Base-by-base conservation (phyloP, 192 early-diverging fungal species). In the Fimicolochytrium jonesii region DNA sequence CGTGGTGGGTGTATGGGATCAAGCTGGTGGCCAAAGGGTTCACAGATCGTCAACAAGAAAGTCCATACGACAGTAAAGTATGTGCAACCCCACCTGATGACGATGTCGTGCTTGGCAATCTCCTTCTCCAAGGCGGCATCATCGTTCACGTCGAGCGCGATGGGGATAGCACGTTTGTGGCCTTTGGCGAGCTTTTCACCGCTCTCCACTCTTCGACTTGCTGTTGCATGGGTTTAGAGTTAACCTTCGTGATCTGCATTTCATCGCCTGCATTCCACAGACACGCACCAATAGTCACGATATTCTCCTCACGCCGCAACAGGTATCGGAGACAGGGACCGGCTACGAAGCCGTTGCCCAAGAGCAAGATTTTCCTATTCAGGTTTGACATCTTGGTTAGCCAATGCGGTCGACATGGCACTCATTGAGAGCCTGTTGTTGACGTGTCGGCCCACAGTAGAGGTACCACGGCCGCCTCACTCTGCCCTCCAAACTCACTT, bases 281-380 rank as follows among this genome's bases (percentile, higher is more conserved):
- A n/a, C n/a, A n/a, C n/a, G 9, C 69, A 89, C 86, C 95, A 67
- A 98, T 87, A 31, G 94, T 97, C 23, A 99, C 61, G 59, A 85
- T 73, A 83, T 94, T 94, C 58, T 95, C 89, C 9, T 88, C 81
- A 67, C 87, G 81, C 57, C 93, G 90, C 56, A 93, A 79, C 28
- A 99, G 86, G 77, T 94, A 97, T 64, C 92, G 87, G 51, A 90
- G 87, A 68, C 90, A 89, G 33, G 97, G 97, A 64, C 88, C 91
- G 64, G 97, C 95, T 44, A 99, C 97, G 73, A 91, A 99, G 55
- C 97, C 97, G 33, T 92, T 89, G 46, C 97, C 97, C 56, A 99
- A 87, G 26, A 99, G 87, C 61, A 99, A 85, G 72, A 99, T 70
- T 26, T 65, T 64, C 51, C 57, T 70, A 39, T 55, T n/a, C n/a